phyloP scores from a whole-genome alignment of 2,329 filamentous ascomycete species.

The Didymella lethalis region DNA sequence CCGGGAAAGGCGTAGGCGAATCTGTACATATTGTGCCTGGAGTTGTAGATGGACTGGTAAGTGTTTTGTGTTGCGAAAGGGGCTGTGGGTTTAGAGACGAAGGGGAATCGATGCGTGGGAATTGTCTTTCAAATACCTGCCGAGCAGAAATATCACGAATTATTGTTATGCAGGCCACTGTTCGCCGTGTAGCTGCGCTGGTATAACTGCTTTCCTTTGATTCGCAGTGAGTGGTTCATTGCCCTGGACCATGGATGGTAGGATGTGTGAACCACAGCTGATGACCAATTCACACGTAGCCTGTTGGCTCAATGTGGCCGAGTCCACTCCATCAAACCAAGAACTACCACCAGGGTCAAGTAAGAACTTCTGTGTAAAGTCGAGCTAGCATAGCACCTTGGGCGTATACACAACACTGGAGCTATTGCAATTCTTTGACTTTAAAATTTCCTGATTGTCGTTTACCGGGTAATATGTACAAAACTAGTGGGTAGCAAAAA shows the following conservation, averaged over 20 bases:
- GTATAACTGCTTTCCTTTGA: not conserved
- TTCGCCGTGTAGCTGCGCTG: not conserved
- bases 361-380: not conserved
- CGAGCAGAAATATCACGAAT: not conserved
- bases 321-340: too few species aligned
- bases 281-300: not conserved
- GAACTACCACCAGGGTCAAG: not conserved
- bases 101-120: not conserved
- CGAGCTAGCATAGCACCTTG: not conserved
- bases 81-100: not conserved
- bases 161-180: not conserved
- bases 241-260: not conserved
- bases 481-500: slow-evolving; percentile 46
- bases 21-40: not conserved
- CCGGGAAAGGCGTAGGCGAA: not conserved
- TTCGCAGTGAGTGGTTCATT: not conserved
- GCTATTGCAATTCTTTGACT: not conserved
- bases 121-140: not conserved
- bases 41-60: not conserved
- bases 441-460: slow-evolving; percentile 28
- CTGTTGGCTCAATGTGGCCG: not conserved
- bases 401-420: not conserved
- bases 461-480: slow-evolving; percentile 42
- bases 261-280: not conserved
- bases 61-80: not conserved